Evolutionary conservation across 2,329 filamentous ascomycete genomes (phyloP), one percentile per base, ranked within the genome.

Genomic region (Fusarium sp.): DNA sequence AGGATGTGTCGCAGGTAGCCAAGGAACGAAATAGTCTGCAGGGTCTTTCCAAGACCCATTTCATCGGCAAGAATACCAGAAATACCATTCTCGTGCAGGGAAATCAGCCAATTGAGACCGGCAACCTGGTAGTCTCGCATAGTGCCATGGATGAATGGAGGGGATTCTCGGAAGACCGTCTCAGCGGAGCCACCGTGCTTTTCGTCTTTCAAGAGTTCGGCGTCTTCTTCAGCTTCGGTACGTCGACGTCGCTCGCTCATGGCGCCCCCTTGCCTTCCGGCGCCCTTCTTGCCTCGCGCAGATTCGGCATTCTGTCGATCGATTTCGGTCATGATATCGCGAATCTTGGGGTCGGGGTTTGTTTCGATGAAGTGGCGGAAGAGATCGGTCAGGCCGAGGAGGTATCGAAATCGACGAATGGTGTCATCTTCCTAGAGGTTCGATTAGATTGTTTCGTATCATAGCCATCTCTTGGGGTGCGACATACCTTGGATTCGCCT

Each of bases 341-440:
- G 94, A 79, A 98, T 96, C 78, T 94, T 94, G 22, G 96, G 96
- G 80, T 99, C 95, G 10, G 95, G 96, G 80, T 98, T 99, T 14
- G 95, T 94, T 81, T 98, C 95, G 84, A 99, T 99, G 83, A 99
- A 99, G 84, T 99, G 96, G 74, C 97, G 94, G 86, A 99, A 99
- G 26, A 99, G 88, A 80, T 99, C 96, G 22, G 96, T 99, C 59
- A 99, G 87, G 32, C 97, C 97, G 20, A 99, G 89, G 3, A 99
- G 89, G 82, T 99, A 99, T 73, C 95, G 92, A 82, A 99, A 99
- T 81, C 96, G 90, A 77, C 96, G 91, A 80, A 98, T 94, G 2
- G 94, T 97, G 80, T 98, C 96, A 87, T 98, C 94, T 85, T 98
- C 96, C 94, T 96, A 63, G 44, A 70, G 57, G 30, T 15, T 45